phyloP scores from a whole-genome alignment of 1,284 basidiomycete species.

The Tilletia setariae region DNA sequence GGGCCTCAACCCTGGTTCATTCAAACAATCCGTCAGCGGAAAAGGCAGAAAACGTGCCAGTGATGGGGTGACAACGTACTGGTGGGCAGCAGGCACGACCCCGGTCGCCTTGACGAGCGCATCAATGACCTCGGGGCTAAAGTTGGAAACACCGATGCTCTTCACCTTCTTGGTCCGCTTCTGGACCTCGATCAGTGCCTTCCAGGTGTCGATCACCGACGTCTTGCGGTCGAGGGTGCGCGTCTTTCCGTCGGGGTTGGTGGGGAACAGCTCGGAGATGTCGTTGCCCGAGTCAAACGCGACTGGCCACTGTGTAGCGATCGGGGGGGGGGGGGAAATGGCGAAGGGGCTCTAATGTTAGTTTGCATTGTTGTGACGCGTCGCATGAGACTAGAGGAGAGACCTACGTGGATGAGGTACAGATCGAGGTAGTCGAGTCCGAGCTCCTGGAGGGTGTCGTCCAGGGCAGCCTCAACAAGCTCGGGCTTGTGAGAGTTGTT shows the following conservation, averaged over 20 bases:
- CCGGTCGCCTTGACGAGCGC: conserved; percentile 72
- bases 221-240: conserved; percentile 64
- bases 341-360: not conserved
- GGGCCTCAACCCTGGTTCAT: conserved; percentile 64
- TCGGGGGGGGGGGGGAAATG: not conserved
- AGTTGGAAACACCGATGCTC: conserved; percentile 65
- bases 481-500: conserved; percentile 63
- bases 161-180: conserved; percentile 53
- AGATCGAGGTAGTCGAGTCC: conserved; percentile 55
- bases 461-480: conserved; percentile 52
- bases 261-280: conserved; percentile 59
- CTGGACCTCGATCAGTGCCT: conserved; percentile 67
- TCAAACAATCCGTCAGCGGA: not conserved
- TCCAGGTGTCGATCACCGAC: conserved; percentile 74
- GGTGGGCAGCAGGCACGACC: conserved; percentile 73
- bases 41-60: not conserved
- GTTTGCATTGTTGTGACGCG: not conserved
- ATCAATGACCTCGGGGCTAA: conserved; percentile 66
- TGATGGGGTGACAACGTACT: conserved; percentile 54
- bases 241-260: conserved; percentile 58
- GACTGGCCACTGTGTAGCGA: conserved; percentile 66
- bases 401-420: conserved; percentile 65
- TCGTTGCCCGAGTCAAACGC: conserved; percentile 35
- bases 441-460: conserved; percentile 56
- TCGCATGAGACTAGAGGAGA: not conserved